phyloP scores from a whole-genome alignment of 2,329 filamentous ascomycete genomes.

The Ambrosiella xylebori region DNA sequence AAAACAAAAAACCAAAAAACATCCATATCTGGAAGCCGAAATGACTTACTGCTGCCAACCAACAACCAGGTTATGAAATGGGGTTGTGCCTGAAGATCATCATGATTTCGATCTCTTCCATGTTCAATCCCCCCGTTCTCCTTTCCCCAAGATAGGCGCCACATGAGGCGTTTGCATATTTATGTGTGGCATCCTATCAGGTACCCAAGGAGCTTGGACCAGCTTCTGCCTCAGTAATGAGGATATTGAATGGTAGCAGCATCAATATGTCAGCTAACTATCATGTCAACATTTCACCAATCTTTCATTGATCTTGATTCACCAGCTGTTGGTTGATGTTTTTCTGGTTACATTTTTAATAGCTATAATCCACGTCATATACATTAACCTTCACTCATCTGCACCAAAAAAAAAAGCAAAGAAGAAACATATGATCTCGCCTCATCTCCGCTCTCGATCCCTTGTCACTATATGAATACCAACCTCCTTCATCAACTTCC shows the following conservation, averaged over 20 bases:
- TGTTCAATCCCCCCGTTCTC: not conserved
- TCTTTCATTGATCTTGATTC: too few species aligned
- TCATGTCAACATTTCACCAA: too few species aligned
- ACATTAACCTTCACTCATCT: too few species aligned
- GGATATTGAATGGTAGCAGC: not conserved
- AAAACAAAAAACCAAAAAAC: not conserved
- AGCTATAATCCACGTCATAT: too few species aligned
- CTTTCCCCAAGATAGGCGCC: not conserved
- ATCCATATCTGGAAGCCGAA: not conserved
- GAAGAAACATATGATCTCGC: not conserved
- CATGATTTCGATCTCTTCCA: not conserved
- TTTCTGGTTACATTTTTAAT: too few species aligned
- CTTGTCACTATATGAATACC: not conserved
- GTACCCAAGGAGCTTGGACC: not conserved
- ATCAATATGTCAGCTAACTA: not conserved
- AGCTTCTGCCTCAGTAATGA: conserved; percentile 1
- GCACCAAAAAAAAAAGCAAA: too few species aligned
- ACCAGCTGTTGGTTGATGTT: too few species aligned
- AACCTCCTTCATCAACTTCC: not conserved
- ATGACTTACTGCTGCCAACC: not conserved
- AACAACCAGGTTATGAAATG: not conserved
- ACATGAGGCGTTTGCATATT: not conserved
- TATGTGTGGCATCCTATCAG: conserved; percentile 1
- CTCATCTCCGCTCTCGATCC: not conserved
- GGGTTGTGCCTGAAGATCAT: conserved; percentile 1